Base-by-base conservation (phyloP, 2,329 filamentous ascomycete species). In the Sarocladium strictum region DNA sequence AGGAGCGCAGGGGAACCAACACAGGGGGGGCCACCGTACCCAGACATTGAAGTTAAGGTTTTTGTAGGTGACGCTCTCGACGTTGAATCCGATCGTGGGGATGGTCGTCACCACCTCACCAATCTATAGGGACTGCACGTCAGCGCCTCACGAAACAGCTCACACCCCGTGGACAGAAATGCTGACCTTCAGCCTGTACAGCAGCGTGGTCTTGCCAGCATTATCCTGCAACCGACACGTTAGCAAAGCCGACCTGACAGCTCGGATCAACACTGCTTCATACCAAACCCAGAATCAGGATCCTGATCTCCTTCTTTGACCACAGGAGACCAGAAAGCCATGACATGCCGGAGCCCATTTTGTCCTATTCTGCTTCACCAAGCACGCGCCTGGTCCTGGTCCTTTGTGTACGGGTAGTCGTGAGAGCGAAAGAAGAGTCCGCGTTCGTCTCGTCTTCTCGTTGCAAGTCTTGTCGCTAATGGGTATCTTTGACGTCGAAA, bases 21-120 rank as follows among this genome's bases (percentile, higher is more conserved):
- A 19, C 32, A n/a, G 43, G 24, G 37, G 21, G 15, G 23, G 40
- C 45, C 33, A 23, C 67, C 85, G 55, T 86, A 90, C 87, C 94
- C 94, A 99, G 66, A 99, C 94, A 68, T 97, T 97, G 72, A 99
- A 96, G 72, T 97, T 96, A 58, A 99, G 81, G 70, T 97, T 97
- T 72, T 93, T 93, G 79, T 99, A 99, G 64, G 91, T 94, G 60
- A 99, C 94, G 21, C 91, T 96, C 75, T 99, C 94, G 64, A 99
- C 94, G 71, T 99, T 99, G 80, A 99, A 99, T 58, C 94, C 94
- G 71, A 99, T 97, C 54, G 94, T 99, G 19, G 94, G 94, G 79
- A 97, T 97, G 65, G 94, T 99, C 58, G 94, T 97, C 62, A 99
- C 94, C 43, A 99, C 94, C 72, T 99, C 94, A 68, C 94, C 94